Conservation (phyloP, 345 rosid genomes). For the Kandelia obovata region DNA sequence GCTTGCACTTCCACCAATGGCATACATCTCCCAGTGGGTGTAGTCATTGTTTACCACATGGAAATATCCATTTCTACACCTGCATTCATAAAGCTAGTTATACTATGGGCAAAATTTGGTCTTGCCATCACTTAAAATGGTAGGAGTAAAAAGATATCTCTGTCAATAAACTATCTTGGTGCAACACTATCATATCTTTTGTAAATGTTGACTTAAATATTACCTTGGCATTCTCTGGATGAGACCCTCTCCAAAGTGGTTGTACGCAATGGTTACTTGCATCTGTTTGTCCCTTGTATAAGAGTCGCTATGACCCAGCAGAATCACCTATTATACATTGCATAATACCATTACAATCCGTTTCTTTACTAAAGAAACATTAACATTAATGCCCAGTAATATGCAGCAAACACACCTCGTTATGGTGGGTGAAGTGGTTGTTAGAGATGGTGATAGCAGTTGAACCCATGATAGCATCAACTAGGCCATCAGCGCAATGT, state of each 20-base stretch:
- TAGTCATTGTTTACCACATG: conserved; percentile 96
- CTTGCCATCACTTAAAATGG: too few species aligned
- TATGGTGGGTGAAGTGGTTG: conserved; percentile 87
- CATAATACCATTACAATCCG: background rate
- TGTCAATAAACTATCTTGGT: too few species aligned
- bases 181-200: too few species aligned
- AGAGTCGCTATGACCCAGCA: conserved; percentile 86
- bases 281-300: conserved; percentile 79
- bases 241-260: conserved; percentile 89
- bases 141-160: too few species aligned
- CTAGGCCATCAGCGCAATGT: conserved; percentile 89
- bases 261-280: conserved; percentile 95
- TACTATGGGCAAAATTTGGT: too few species aligned
- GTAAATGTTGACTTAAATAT: conserved; percentile 1
- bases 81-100: conserved; percentile 22
- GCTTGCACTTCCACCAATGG: conserved; percentile 90
- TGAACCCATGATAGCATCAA: conserved; percentile 96
- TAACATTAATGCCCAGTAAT: background rate
- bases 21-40: conserved; percentile 98
- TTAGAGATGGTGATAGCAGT: conserved; percentile 87
- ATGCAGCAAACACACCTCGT: conserved; percentile 51
- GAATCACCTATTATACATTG: conserved; percentile 55
- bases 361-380: conserved; percentile 1
- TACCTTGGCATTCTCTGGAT: conserved; percentile 99
- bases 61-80: conserved; percentile 94